These are phyloP conservation scores for Cyclotella cryptica DNA, from an alignment of 108 stramenopile species.

Conservation along the genomic window DNA sequence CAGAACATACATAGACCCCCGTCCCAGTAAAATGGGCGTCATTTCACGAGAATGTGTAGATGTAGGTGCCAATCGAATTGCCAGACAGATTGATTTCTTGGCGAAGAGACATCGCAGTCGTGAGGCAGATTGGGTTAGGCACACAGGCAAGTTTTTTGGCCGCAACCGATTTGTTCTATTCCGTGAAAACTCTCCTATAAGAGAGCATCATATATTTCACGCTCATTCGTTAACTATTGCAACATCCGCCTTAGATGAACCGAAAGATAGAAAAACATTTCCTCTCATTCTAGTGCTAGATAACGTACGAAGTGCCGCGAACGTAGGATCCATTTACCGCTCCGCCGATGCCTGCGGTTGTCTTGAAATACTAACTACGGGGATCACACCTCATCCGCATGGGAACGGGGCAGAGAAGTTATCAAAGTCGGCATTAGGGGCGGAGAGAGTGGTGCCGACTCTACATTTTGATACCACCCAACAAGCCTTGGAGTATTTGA, in stretches of 20 bases:
- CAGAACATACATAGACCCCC: slow-evolving; percentile 74
- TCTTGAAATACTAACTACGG: slow-evolving; percentile 64
- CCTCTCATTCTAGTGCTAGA: slow-evolving; percentile 84
- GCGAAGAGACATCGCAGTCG: slow-evolving; percentile 73
- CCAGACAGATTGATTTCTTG: slow-evolving; percentile 84
- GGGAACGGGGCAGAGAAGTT: slow-evolving; percentile 83
- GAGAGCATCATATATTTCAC: too few species aligned
- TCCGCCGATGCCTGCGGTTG: slow-evolving; percentile 85
- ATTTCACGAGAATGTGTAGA: slow-evolving; percentile 54
- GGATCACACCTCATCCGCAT: slow-evolving; percentile 86
- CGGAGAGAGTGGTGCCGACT: slow-evolving; percentile 65
- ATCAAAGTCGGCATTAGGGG: slow-evolving; percentile 81
- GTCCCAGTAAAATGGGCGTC: slow-evolving; percentile 48
- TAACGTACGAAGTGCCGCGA: slow-evolving; percentile 86
- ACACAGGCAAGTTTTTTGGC: slow-evolving; percentile 48
- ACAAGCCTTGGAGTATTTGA: slow-evolving; percentile 63
- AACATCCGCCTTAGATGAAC: background rate
- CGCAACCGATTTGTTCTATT: too few species aligned
- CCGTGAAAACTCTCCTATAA: too few species aligned
- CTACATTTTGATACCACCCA: slow-evolving; percentile 76
- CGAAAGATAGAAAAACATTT: slow-evolving; percentile 54
- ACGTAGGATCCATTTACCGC: slow-evolving; percentile 89
- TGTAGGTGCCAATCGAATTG: slow-evolving; percentile 64
- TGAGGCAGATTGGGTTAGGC: slow-evolving; percentile 79
- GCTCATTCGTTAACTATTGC: background rate